A percentile compares a stretch with the other conserved stretches of the same genome.
phyloP scores from a whole-genome alignment of 345 rosid genomes.

The Camelina laxa region DNA sequence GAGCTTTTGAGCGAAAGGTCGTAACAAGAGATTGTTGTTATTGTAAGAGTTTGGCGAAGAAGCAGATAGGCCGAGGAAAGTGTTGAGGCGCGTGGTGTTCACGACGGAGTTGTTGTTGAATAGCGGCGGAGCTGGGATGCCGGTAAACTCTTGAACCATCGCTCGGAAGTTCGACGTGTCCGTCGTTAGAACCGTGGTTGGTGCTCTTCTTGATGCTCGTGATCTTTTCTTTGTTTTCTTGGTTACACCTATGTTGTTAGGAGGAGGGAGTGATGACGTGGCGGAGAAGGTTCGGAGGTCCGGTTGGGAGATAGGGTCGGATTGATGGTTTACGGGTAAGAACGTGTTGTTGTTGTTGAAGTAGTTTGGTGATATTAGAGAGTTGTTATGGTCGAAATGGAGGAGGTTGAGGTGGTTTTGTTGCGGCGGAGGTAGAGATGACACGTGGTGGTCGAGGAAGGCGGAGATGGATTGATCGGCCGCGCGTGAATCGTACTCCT shows the following conservation, averaged over 20 bases:
- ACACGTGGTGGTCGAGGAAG: conserved; percentile 49
- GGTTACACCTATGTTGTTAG: conserved; percentile 36
- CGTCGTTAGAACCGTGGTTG: conserved; percentile 88
- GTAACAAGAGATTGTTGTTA: conserved; percentile 53
- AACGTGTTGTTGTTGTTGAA: conserved; percentile 61
- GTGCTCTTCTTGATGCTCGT: conserved; percentile 91
- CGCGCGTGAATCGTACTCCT: conserved; percentile 80
- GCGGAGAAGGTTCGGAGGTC: conserved; percentile 57
- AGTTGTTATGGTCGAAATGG: conserved; percentile 42
- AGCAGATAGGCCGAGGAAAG: conserved; percentile 62
- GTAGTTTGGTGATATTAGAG: conserved; percentile 59
- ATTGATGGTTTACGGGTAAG: conserved; percentile 59
- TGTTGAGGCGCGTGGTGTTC: conserved; percentile 62
- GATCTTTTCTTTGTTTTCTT: conserved; percentile 88
- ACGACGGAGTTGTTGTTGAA: conserved; percentile 62
- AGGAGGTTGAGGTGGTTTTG: conserved; percentile 44
- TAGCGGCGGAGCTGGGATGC: conserved; percentile 87
- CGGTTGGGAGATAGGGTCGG: conserved; percentile 52
- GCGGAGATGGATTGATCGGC: conserved; percentile 55
- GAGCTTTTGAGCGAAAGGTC: conserved; percentile 61
- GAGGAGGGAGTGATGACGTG: conserved; percentile 48
- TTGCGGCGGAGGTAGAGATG: conserved; percentile 45
- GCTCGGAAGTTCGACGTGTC: conserved; percentile 93
- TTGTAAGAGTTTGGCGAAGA: conserved; percentile 48
- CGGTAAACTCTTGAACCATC: conserved; percentile 98